A percentile compares a stretch with the other conserved stretches of the same genome.
These are phyloP conservation scores for Aspergillus incahuasiensis DNA, from an alignment of 495 filamentous ascomycete genomes.

Conservation along the genomic window DNA sequence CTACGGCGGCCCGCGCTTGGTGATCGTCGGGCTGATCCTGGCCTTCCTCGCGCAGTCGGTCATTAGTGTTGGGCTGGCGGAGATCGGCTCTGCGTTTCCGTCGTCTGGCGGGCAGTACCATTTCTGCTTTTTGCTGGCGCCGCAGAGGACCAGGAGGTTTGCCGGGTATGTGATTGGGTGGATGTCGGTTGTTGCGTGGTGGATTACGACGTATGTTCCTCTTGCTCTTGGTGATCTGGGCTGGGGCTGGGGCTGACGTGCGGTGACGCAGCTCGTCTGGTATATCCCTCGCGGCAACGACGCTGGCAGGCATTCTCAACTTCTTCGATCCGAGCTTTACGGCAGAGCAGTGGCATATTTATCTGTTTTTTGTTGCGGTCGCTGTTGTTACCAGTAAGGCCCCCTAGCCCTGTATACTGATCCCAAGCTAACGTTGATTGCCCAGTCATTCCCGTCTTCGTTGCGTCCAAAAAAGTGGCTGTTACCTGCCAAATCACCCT, in stretches of 20 bases:
- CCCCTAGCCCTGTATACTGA: background rate
- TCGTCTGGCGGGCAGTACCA: slow-evolving; percentile 29
- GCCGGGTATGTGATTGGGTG: slow-evolving; percentile 30
- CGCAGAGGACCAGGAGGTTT: slow-evolving; percentile 17
- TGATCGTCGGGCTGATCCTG: slow-evolving; percentile 10
- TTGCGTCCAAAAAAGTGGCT: slow-evolving; percentile 14
- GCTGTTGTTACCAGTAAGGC: slow-evolving; percentile 6
- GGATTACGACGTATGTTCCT: slow-evolving; percentile 24
- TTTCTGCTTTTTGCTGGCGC: slow-evolving; percentile 26
- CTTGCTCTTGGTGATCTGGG: background rate
- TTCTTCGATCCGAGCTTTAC: slow-evolving; percentile 20
- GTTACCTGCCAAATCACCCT: slow-evolving; percentile 17
- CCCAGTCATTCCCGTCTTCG: slow-evolving; percentile 23
- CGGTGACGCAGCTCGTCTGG: slow-evolving; percentile 17
- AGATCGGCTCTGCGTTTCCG: slow-evolving; percentile 25
- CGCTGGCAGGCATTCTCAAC: slow-evolving; percentile 22
- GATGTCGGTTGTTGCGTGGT: slow-evolving; percentile 36
- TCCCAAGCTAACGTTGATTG: background rate
- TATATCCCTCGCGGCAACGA: slow-evolving; percentile 15
- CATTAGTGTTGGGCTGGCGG: slow-evolving; percentile 24
- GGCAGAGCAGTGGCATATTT: slow-evolving; percentile 26
- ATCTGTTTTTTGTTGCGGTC: slow-evolving; percentile 22
- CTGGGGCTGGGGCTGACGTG: background rate
- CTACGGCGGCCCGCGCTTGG: slow-evolving; percentile 19
- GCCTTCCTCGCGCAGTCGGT: slow-evolving; percentile 20